Percentiles rank a stretch among this genome's conserved stretches.
Conservation (phyloP, 176 grass and related monocot genomes). For the Rhipidocladum racemiflorum region DNA sequence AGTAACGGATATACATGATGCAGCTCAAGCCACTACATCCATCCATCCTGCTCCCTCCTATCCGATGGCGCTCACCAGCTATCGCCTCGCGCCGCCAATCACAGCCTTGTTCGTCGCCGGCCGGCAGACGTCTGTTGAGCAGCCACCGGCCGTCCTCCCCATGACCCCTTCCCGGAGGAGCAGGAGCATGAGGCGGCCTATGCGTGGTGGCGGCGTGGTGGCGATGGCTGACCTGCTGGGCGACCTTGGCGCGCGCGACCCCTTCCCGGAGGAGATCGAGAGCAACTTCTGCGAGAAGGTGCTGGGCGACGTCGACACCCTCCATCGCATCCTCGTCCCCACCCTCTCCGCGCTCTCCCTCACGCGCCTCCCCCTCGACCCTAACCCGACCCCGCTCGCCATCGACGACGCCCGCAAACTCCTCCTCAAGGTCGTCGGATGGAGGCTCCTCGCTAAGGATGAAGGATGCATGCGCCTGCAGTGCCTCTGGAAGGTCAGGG, state of each 20-base stretch:
- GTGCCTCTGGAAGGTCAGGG: slow-evolving; percentile 82
- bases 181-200: not conserved
- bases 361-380: slow-evolving; percentile 45
- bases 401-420: slow-evolving; percentile 52
- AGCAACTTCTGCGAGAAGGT: slow-evolving; percentile 78
- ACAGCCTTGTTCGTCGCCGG: not conserved
- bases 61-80: not conserved
- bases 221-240: slow-evolving; percentile 68
- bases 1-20: not conserved
- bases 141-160: not conserved
- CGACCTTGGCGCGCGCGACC: slow-evolving; percentile 67
- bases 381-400: slow-evolving; percentile 27
- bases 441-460: slow-evolving; percentile 43
- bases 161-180: not conserved
- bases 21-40: too few species aligned
- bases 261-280: slow-evolving; percentile 81
- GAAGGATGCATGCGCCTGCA: slow-evolving; percentile 27
- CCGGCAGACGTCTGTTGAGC: not conserved
- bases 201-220: slow-evolving; percentile 18
- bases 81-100: not conserved
- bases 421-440: slow-evolving; percentile 74
- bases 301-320: slow-evolving; percentile 70
- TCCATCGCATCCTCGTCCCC: slow-evolving; percentile 92
- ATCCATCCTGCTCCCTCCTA: too few species aligned
- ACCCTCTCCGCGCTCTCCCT: slow-evolving; percentile 65